Base-by-base conservation (phyloP, 768 basidiomycete genomes). In the Podaxis rugospora region DNA sequence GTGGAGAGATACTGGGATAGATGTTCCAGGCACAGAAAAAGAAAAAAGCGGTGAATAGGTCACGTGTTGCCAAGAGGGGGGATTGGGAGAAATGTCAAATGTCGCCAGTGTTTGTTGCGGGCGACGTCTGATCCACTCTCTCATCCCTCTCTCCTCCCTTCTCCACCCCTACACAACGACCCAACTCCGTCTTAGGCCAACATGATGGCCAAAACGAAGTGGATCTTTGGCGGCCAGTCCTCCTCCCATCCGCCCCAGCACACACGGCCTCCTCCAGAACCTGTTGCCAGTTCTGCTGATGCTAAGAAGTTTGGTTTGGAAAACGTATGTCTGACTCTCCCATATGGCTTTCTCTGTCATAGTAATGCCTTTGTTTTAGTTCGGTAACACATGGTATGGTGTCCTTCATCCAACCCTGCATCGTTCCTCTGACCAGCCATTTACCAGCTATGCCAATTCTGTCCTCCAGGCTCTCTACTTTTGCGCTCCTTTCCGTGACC, bases 391-490 rank as follows among this genome's bases (percentile, higher is more conserved):
- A 51, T 98, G 95, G 94, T 94, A 65, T 67, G 81, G 44, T 16
- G 21, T 61, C 37, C 51, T 25, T 23, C n/a, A 18, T 28, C 35
- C 16, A 56, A 40, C 32, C 50, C 25, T 52, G 56, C n/a, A 18
- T 35, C 52, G 39, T 42, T 39, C 42, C 59, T 63, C 59, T 53
- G 37, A 63, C 59, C 37, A 46, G 62, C 68, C 55, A 72, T 67
- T 28, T 51, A 56, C 61, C 71, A 95, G 95, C 76, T 99, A 99
- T 74, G 95, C 91, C 77, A 99, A 98, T 75, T 97, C 96, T n/a
- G 94, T 99, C 23, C 82, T 99, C 14, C 96, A 99, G 73, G 89
- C 97, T 0, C 84, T 98, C 58, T 99, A 98, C 77, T 96, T 95
- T 72, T 98, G 95, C 71, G 76, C 84, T 23, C 95, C 96, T 1